A percentile compares a stretch with the other conserved stretches of the same genome.
phyloP scores from a whole-genome alignment of 331 rosid species.

The Cucumis variabilis region DNA sequence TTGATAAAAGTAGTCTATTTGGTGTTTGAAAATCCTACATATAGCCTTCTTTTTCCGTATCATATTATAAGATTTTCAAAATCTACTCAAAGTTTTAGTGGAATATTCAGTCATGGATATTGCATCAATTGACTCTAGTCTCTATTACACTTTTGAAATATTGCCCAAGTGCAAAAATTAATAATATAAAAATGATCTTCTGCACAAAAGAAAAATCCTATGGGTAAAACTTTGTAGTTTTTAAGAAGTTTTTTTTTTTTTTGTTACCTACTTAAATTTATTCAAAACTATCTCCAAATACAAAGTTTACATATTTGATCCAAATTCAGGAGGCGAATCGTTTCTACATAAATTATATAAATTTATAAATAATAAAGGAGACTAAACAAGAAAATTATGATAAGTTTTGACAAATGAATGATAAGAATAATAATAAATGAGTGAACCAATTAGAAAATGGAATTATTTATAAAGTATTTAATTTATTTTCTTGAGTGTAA shows the following conservation, averaged over 20 bases:
- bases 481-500: background rate
- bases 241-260: too few species aligned
- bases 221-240: too few species aligned
- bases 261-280: background rate
- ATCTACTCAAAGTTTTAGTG: background rate
- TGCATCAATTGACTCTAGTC: slow-evolving; percentile 5
- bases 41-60: background rate
- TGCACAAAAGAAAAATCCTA: too few species aligned
- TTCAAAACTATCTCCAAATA: too few species aligned
- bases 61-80: background rate
- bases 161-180: background rate
- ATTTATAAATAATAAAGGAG: background rate
- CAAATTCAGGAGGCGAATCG: background rate
- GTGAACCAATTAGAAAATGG: background rate
- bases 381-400: background rate
- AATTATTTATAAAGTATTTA: background rate
- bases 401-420: background rate
- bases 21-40: background rate
- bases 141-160: background rate
- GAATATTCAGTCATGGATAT: background rate
- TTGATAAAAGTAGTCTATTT: background rate
- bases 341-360: background rate
- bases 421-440: background rate
- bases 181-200: background rate
- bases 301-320: background rate